Evolutionary conservation across 345 rosid genomes (phyloP), one percentile per base, ranked within the genome.

Genomic region (Salix viminalis): DNA sequence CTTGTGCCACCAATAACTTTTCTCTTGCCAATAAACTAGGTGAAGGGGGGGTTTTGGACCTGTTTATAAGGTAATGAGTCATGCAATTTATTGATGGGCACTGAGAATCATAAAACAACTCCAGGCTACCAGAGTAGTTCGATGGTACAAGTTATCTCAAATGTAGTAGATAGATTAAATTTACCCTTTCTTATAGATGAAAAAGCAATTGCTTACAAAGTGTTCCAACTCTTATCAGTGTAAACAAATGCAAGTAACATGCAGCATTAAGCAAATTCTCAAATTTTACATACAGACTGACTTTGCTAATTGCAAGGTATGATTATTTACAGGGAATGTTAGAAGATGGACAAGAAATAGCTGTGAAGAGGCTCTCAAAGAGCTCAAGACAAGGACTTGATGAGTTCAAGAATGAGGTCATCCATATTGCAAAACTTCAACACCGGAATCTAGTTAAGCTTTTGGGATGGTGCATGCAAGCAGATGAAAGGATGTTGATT

Each of bases 371-470:
- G 46, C 70, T 37, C 7, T 67, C 70, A 7, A 4, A 21, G 70
- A 37, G 19, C 6, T 67, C 70, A 34, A 67, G 44, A 21, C 70
- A 67, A 37, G 70, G 50, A 67, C 24, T 34, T 18, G 26, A 67
- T 34, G 70, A 67, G 44, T 67, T 34, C 44, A 67, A 34, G 34
- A 67, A 67, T 67, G 70, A 67, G 23, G 70, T 21, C 16, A 34
- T 16, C 13, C n/a, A 21, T 10, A 67, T 34, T 7, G 70, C 12
- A n/a, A 67, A 67, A 67, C 70, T 67, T 67, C 70, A 67, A 26
- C 70, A 67, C 23, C 15, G 15, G 70, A 67, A 67, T 37, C 70
- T 67, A 21, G 70, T 67, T 13, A 67, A 67, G 48, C 28, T 65
- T 65, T 36, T 65, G 16, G 68, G 68, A 65, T 65, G 39, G 41